These are phyloP conservation scores for Pseudomonodictys pantanalensis DNA, from an alignment of 495 filamentous ascomycete species.

Conservation along the genomic window DNA sequence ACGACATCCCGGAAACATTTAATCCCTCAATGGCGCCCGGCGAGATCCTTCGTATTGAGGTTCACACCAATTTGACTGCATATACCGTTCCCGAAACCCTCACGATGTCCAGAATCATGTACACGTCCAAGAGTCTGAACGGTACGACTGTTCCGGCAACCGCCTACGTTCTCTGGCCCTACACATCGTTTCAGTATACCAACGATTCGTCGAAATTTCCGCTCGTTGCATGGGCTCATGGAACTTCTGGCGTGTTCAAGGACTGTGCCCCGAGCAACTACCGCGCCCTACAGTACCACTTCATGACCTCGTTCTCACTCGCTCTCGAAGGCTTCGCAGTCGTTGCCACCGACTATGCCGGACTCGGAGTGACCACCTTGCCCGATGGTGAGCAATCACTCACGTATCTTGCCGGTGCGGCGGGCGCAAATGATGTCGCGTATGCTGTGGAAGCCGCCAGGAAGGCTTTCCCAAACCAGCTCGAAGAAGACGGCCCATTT, in stretches of 20 bases:
- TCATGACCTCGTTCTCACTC: background rate
- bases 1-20: too few species aligned
- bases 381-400: background rate
- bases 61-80: background rate
- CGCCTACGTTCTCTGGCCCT: slow-evolving; percentile 55
- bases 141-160: slow-evolving; percentile 51
- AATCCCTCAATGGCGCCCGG: too few species aligned
- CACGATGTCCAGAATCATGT: slow-evolving; percentile 39
- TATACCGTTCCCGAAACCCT: background rate
- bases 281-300: background rate
- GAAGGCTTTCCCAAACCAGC: background rate
- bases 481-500: background rate
- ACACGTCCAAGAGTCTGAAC: slow-evolving; percentile 47
- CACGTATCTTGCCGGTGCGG: background rate
- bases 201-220: background rate
- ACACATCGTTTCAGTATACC: slow-evolving; percentile 33
- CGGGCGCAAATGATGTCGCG: background rate
- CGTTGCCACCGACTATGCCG: background rate
- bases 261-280: background rate
- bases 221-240: background rate
- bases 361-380: background rate
- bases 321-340: background rate
- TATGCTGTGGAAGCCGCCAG: background rate
- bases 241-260: background rate
- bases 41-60: slow-evolving; percentile 1